phyloP scores from a whole-genome alignment of 306 rosid genomes.

The Chamaecrista fasciculata region DNA sequence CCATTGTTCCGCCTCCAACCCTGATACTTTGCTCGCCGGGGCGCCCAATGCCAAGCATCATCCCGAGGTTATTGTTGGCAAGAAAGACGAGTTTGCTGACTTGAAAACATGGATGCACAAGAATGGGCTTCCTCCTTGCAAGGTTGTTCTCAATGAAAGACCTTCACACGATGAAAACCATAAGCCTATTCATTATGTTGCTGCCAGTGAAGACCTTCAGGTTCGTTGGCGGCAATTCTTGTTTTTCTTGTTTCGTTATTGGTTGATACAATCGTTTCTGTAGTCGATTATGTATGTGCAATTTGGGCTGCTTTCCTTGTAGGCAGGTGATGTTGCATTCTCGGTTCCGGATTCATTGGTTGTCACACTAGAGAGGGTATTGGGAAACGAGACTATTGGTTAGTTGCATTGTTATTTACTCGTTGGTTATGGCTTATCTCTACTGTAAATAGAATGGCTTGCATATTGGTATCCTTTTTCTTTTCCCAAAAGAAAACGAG shows the following conservation, averaged over 20 bases:
- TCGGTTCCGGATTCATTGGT: conserved; percentile 82
- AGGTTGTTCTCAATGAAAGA: conserved; percentile 71
- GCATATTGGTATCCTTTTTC: neutral
- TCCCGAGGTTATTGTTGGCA: conserved; percentile 32
- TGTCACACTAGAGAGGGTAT: conserved; percentile 87
- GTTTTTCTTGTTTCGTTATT: neutral
- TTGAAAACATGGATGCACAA: conserved; percentile 89
- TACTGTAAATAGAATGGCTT: neutral
- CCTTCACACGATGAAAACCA: conserved; percentile 54
- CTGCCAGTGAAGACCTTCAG: conserved; percentile 90
- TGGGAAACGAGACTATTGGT: conserved; percentile 95
- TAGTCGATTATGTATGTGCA: conserved; percentile 14
- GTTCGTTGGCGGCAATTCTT: conserved; percentile 27
- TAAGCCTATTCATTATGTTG: conserved; percentile 78
- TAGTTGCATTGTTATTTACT: conserved; percentile 39
- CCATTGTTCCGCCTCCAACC: conserved; percentile 55
- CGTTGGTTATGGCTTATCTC: conserved; percentile 7
- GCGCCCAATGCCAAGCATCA: conserved; percentile 38
- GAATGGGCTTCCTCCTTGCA: conserved; percentile 84
- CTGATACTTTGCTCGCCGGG: conserved; percentile 70
- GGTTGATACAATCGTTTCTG: neutral
- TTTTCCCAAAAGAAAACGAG: neutral
- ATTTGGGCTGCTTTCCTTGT: conserved; percentile 16
- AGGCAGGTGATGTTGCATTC: conserved; percentile 93
- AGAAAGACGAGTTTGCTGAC: conserved; percentile 50